A percentile compares a stretch with the other conserved stretches of the same genome.
These are phyloP conservation scores for Ogataea allantospora DNA, from an alignment of 805 yeast genomes.

Conservation along the genomic window DNA sequence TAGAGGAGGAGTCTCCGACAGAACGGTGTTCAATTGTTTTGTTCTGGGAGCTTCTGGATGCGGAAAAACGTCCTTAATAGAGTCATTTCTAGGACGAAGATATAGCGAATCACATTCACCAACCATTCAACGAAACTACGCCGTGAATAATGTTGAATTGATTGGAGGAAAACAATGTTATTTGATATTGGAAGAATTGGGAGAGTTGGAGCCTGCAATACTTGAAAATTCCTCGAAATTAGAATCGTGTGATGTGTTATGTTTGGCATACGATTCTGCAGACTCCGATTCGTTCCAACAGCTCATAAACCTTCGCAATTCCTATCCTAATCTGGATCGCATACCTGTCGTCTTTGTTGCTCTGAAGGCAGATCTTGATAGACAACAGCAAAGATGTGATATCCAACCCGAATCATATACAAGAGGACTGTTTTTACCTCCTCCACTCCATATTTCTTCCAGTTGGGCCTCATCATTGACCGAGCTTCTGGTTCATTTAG, in stretches of 20 bases:
- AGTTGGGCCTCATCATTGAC: slow-evolving; percentile 84
- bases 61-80: slow-evolving; percentile 84
- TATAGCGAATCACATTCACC: slow-evolving; percentile 74
- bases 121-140: slow-evolving; percentile 74
- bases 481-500: slow-evolving; percentile 82
- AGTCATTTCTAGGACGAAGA: slow-evolving; percentile 74
- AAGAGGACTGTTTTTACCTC: slow-evolving; percentile 58
- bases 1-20: slow-evolving; percentile 68
- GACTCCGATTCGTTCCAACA: slow-evolving; percentile 94
- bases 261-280: slow-evolving; percentile 88
- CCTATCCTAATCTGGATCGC: slow-evolving; percentile 54
- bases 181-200: slow-evolving; percentile 84
- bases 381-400: slow-evolving; percentile 88
- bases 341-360: slow-evolving; percentile 90
- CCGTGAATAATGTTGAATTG: slow-evolving; percentile 89
- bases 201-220: slow-evolving; percentile 80
- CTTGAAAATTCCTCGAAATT: slow-evolving; percentile 66
- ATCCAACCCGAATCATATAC: slow-evolving; percentile 88
- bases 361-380: slow-evolving; percentile 89
- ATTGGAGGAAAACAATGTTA: slow-evolving; percentile 96
- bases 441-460: slow-evolving; percentile 89
- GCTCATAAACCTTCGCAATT: slow-evolving; percentile 64
- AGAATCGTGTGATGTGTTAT: slow-evolving; percentile 86
- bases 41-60: slow-evolving; percentile 81
- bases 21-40: slow-evolving; percentile 90